Evolutionary conservation across 768 basidiomycete genomes (phyloP).

Genomic region (Russula griseocarnosa): DNA sequence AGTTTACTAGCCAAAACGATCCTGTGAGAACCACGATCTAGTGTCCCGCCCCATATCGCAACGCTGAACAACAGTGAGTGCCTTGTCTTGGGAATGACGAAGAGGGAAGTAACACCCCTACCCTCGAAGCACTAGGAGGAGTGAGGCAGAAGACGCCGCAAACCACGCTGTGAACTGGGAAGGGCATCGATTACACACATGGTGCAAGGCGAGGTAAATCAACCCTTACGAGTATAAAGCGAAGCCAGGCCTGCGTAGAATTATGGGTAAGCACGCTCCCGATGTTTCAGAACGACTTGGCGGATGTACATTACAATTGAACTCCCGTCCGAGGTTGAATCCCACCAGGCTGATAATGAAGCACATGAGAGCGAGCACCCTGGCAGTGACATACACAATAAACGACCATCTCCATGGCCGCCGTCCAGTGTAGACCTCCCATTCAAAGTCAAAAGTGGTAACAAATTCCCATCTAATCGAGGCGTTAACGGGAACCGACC

Average conservation of each 20-base stretch:
- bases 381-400: constrained; percentile 13
- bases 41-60: constrained; percentile 25
- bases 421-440: constrained; percentile 25
- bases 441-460: constrained; percentile 21
- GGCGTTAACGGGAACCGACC: background rate
- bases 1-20: constrained; percentile 1
- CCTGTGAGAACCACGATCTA: background rate
- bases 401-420: constrained; percentile 28
- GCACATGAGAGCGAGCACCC: constrained; percentile 13
- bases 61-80: constrained; percentile 3
- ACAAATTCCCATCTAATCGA: constrained; percentile 22
- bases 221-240: constrained; percentile 20
- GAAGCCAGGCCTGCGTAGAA: constrained; percentile 15
- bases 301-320: constrained; percentile 15
- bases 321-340: constrained; percentile 19
- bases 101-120: background rate
- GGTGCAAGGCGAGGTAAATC: background rate
- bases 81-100: background rate
- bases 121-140: constrained; percentile 26
- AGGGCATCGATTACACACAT: background rate
- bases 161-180: constrained; percentile 18
- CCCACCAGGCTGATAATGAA: constrained; percentile 20
- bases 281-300: background rate
- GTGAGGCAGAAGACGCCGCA: constrained; percentile 7
- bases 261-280: background rate